Conservation (phyloP, 129 eudicot species). For the Artemisia tridentata region DNA sequence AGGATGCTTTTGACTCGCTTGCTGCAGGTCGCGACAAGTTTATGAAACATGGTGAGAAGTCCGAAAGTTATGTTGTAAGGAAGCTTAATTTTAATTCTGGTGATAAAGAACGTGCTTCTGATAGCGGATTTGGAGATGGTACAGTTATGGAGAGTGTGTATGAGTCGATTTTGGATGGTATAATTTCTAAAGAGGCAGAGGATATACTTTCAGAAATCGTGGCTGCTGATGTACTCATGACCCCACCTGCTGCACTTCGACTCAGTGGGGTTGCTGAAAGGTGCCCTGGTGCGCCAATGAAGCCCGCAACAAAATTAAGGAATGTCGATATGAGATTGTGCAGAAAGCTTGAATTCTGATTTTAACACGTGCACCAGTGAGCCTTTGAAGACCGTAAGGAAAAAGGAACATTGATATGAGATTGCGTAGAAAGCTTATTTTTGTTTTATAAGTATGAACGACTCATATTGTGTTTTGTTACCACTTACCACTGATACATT, state of each 20-base stretch:
- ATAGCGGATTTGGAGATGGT: slow-evolving; percentile 36
- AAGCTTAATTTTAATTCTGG: slow-evolving; percentile 34
- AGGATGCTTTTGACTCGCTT: slow-evolving; percentile 40
- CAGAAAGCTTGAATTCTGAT: slow-evolving; percentile 64
- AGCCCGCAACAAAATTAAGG: slow-evolving; percentile 22
- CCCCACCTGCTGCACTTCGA: slow-evolving; percentile 43
- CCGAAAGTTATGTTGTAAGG: slow-evolving; percentile 31
- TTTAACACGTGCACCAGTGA: too few relatives aligned
- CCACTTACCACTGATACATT: too few relatives aligned
- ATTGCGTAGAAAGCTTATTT: too few relatives aligned
- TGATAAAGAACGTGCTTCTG: slow-evolving; percentile 9
- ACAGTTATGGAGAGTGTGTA: slow-evolving; percentile 33
- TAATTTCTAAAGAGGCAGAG: slow-evolving; percentile 38
- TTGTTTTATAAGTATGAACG: too few relatives aligned
- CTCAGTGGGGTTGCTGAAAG: slow-evolving; percentile 45
- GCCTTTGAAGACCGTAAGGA: too few relatives aligned
- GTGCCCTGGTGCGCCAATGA: slow-evolving; percentile 66
- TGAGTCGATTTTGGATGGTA: slow-evolving; percentile 39
- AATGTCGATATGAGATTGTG: slow-evolving; percentile 31
- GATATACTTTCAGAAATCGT: slow-evolving; percentile 21
- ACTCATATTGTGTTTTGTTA: too few relatives aligned
- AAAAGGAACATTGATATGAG: too few relatives aligned
- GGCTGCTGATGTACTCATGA: slow-evolving; percentile 14
- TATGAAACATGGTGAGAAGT: slow-evolving; percentile 15
- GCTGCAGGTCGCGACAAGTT: slow-evolving; percentile 14